Evolutionary conservation across 352 stramenopile genomes (phyloP), one percentile per base, ranked within the genome.

Genomic region (Phytophthora pisi): DNA sequence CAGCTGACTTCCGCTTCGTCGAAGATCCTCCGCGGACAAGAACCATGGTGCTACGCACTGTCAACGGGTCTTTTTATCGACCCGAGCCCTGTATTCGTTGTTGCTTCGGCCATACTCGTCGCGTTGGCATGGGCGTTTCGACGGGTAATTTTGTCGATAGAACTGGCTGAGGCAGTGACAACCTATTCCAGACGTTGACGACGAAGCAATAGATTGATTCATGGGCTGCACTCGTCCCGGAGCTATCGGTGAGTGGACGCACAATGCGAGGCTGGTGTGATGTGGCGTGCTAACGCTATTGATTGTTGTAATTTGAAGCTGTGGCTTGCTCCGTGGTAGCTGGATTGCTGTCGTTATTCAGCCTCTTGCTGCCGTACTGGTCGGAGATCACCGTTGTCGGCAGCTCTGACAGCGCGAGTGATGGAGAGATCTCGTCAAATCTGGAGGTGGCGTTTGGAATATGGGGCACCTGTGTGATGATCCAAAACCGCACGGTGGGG

Each of bases 321-420:
- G 66, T 84, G 24, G 47, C 31, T 8, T 79, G 66, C 28, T 77
- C 76, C 2, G 11, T 83, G 42, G 10, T 69, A 23, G 77, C 79
- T 47, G 70, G 66, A 6, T 30, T 77, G 15, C 40, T 87, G 36
- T 77, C 73, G 2, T 54, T 75, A 20, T 54, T 79, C 7, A 77
- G 70, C 11, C 69, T 90, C 13, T 46, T 87, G 9, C 51, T 90
- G 24, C 82, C 82, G 6, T 90, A 84, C 56, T 90, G 82, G 82
- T 86, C 77, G 23, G 74, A 71, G 50, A 72, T 79, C 28, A 66
- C 53, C 9, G 51, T 81, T 30, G 38, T 72, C 11, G 38, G 53
- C 20, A 55, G 18, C 18, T 30, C 43, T 23, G n/a, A 18, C 5
- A 64, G 46, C 11, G 52, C 42, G 43, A 64, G 40, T 24, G 34